Conservation (phyloP, 176 grass and related monocot genomes). For the Carex pumila region DNA sequence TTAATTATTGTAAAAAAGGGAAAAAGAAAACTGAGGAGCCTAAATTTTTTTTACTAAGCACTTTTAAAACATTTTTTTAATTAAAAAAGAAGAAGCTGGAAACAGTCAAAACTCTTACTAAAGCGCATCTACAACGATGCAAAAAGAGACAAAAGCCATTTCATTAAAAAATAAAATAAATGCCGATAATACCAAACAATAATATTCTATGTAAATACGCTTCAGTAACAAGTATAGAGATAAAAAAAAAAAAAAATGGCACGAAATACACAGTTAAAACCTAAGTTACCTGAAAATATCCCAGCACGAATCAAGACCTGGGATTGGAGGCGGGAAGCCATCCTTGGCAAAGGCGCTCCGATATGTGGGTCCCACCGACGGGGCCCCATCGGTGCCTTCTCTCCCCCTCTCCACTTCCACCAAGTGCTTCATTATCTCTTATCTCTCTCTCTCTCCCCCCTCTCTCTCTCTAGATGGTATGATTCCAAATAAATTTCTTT, state of each 20-base stretch:
- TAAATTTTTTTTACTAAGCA: neutral
- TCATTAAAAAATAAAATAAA: neutral
- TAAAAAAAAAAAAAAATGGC: neutral
- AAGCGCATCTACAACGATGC: neutral
- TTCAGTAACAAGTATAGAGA: neutral
- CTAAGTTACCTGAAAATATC: conserved; percentile 73
- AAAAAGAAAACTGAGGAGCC: neutral
- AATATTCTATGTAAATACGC: too few species aligned
- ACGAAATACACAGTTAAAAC: neutral
- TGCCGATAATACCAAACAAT: neutral
- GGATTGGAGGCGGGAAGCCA: conserved; percentile 54
- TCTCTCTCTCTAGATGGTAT: neutral
- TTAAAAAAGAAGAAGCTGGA: neutral
- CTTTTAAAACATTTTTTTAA: neutral
- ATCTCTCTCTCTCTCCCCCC: conserved; percentile 13
- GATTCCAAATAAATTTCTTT: neutral
- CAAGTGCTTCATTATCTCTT: conserved; percentile 54
- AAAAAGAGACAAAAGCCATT: neutral
- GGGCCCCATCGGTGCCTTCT: conserved; percentile 37
- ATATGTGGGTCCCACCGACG: conserved; percentile 70
- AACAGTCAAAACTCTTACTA: neutral
- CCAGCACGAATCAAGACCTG: conserved; percentile 76
- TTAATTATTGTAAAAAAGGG: neutral
- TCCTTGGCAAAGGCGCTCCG: conserved; percentile 44
- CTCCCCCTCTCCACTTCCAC: conserved; percentile 60